Percentiles rank a stretch among this genome's conserved stretches.
Conservation (phyloP, 768 basidiomycete species). For the Phanerochaete carnosa region DNA sequence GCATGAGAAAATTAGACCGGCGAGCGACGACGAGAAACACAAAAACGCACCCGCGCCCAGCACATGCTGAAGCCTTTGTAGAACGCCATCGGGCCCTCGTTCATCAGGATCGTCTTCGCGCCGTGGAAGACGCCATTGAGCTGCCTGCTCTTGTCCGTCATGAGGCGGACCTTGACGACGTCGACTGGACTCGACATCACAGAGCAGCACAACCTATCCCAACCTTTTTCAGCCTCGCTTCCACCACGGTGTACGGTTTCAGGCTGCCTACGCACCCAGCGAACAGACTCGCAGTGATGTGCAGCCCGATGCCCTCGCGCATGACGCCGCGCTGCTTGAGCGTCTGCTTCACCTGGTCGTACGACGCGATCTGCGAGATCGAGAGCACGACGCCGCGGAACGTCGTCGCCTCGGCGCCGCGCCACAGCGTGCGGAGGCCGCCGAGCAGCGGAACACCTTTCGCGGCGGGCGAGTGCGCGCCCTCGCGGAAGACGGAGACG, state of each 20-base stretch:
- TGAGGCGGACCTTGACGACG: constrained; percentile 34
- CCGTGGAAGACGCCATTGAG: constrained; percentile 28
- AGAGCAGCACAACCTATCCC: constrained; percentile 28
- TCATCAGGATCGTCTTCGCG: constrained; percentile 22
- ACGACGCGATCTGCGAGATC: constrained; percentile 33
- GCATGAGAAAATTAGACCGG: background rate
- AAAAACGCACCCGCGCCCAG: constrained; percentile 30
- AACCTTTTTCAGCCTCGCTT: background rate
- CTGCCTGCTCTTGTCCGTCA: constrained; percentile 32
- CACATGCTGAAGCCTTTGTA: constrained; percentile 37
- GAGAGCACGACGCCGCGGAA: constrained; percentile 30
- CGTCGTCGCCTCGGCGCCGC: constrained; percentile 31
- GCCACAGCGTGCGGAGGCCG: constrained; percentile 29
- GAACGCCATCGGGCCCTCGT: constrained; percentile 31
- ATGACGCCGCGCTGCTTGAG: constrained; percentile 27
- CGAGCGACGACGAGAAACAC: background rate
- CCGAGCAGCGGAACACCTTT: constrained; percentile 7
- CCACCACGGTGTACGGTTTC: no score
- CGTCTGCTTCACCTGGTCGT: constrained; percentile 33
- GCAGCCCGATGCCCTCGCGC: constrained; percentile 30
- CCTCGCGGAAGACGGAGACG: constrained; percentile 27
- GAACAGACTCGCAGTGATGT: constrained; percentile 30
- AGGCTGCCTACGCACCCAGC: constrained; percentile 19
- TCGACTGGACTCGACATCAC: constrained; percentile 30
- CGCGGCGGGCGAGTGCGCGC: constrained; percentile 14